Base-by-base conservation (phyloP, 2,329 filamentous ascomycete species). In the Stachybotrys elegans region DNA sequence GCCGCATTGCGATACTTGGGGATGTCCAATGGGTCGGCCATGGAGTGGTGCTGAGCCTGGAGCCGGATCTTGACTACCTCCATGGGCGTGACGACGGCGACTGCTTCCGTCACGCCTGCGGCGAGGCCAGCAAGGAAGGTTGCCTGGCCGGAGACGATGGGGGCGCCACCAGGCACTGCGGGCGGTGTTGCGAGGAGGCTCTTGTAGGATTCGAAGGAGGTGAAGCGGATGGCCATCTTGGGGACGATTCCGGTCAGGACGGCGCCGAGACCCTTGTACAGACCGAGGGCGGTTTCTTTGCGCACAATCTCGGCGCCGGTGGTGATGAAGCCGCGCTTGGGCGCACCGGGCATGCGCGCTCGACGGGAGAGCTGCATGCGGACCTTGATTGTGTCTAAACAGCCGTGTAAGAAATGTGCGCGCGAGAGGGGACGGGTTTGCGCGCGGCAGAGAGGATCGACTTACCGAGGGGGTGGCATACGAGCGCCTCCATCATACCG, bases 211-310 rank as follows among this genome's bases (percentile, higher is more conserved):
- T 97, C 93, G 68, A 97, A 98, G 44, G 88, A 95, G 39, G 92
- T 95, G 71, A 98, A 98, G 31, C 93, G 88, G 65, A 97, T 98
- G 49, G 93, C 93, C 93, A 98, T 98, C 71, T 98, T 98, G 44
- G 93, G 93, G 19, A 98, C 82, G 65, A 98, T 98, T 54, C 93
- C 93, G 20, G 91, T 96, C 47, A 97, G 67, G 34, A 98, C 93
- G 44, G 93, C 93, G 49, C 93, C 93, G n/a, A 98, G 80, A 54
- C 93, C 93, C 74, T 98, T 98, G 79, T 98, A 98, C 46, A 98
- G 73, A 51, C 87, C 93, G 27, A 98, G 73, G 1, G 90, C 88
- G 13, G 93, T 96, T 72, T 98, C 93, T 59, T 86, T 84, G 62
- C 81, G 80, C 43, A 95, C 82, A 57, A 98, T 97, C 56, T 94